Evolutionary conservation across 129 eudicot species (phyloP), one percentile per base, ranked within the genome.

Genomic region (Artemisia annua): DNA sequence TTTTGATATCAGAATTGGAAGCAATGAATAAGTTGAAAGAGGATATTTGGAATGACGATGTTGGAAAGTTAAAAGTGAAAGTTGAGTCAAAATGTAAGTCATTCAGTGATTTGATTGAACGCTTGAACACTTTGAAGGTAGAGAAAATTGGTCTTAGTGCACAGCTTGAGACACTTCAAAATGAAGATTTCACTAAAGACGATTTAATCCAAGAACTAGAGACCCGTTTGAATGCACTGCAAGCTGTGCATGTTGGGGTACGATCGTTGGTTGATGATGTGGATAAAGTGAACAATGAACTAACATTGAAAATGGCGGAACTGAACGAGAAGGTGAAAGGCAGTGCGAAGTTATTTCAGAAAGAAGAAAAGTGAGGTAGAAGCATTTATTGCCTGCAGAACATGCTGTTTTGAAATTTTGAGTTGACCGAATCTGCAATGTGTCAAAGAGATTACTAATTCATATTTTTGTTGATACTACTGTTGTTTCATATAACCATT

Each of bases 91-190:
- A 78, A 63, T 44, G 64, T 26, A 57, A 19, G 60, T 16, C 49
- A 13, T 69, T 82, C 8, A 81, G 86, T 10, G 5, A 39, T 64
- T 32, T 64, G n/a, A 64, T 35, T 44, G 18, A 64, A 35, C 17
- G 18, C 17, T 72, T 81, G 16, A 85, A 90, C 63, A 48, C 24
- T 35, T 70, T 83, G 44, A 70, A 79, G 87, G 72, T 75, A 9
- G 90, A 90, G 82, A 94, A 82, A 85, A 91, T 81, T 53, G 87
- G 55, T 57, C 15, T 75, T 5, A 55, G 50, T 15, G 87, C 96
- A 18, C 79, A 81, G 76, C 50, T 86, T 43, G 94, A 88, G 16
- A 77, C 79, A 11, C 83, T 89, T 22, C 30, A n/a, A 52, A 87
- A 88, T 9, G 90, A 85, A 30, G 17, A 77, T 60, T 43, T 76